phyloP scores from a whole-genome alignment of 2,329 filamentous ascomycete genomes.

The Pseudogymnoascus sp. region DNA sequence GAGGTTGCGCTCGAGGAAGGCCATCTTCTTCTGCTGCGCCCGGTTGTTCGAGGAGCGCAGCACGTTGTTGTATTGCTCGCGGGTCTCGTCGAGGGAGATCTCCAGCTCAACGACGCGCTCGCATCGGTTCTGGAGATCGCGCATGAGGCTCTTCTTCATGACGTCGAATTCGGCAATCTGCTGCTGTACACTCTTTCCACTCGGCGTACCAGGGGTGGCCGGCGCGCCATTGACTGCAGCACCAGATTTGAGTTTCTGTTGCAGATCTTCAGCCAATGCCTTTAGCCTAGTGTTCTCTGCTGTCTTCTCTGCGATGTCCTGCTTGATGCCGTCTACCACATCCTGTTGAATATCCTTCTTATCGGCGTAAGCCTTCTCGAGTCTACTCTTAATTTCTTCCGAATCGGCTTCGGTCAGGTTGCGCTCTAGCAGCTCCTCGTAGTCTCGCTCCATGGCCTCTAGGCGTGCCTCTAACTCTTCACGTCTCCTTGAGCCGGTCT shows the following conservation, averaged over 20 bases:
- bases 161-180: conserved; percentile 98
- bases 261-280: conserved; percentile 70
- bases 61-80: conserved; percentile 99
- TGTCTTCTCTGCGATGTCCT: conserved; percentile 66
- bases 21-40: conserved; percentile 99
- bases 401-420: conserved; percentile 72
- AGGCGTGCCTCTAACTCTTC: conserved; percentile 72
- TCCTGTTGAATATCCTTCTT: conserved; percentile 66
- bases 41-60: conserved; percentile 94
- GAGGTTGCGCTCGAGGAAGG: conserved; percentile 94
- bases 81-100: conserved; percentile 92
- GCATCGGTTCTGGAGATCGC: conserved; percentile 94
- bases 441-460: conserved; percentile 67
- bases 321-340: conserved; percentile 67
- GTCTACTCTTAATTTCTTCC: conserved; percentile 71
- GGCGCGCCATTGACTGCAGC: conserved; percentile 50
- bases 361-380: conserved; percentile 69
- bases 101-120: conserved; percentile 97
- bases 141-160: conserved; percentile 99
- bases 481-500: conserved; percentile 59
- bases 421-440: conserved; percentile 71
- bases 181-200: conserved; percentile 89
- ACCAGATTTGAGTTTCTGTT: conserved; percentile 62
- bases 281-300: conserved; percentile 78
- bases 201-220: conserved; percentile 40